These are phyloP conservation scores for Epichloe festucae DNA, from an alignment of 2,329 filamentous ascomycete species.

Conservation along the genomic window DNA sequence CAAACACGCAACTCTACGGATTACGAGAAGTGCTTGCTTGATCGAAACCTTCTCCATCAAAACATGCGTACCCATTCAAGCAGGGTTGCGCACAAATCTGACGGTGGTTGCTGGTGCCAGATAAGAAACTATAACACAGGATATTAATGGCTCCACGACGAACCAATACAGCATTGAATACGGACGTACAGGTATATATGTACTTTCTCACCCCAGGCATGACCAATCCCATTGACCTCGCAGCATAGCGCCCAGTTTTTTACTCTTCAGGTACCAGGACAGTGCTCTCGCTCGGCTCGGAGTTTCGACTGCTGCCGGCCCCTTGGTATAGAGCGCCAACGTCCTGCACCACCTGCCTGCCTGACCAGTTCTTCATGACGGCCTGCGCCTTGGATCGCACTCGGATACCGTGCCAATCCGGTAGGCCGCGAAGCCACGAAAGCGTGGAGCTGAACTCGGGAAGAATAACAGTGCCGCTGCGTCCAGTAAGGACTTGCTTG, in stretches of 20 bases:
- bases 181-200: neutral
- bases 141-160: neutral
- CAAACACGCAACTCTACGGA: no score
- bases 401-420: slow-evolving; percentile 49
- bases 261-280: slow-evolving; percentile 19
- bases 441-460: slow-evolving; percentile 27
- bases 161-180: neutral
- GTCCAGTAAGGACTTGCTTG: slow-evolving; percentile 33
- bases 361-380: slow-evolving; percentile 31
- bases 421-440: slow-evolving; percentile 35
- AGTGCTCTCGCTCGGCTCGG: slow-evolving; percentile 5
- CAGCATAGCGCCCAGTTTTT: neutral
- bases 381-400: slow-evolving; percentile 30
- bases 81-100: neutral
- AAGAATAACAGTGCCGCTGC: slow-evolving; percentile 34
- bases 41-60: no score
- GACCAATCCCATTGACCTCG: no score
- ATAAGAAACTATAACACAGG: neutral
- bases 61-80: no score
- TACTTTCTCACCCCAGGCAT: neutral
- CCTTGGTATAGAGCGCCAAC: slow-evolving; percentile 17
- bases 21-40: no score
- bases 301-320: neutral
- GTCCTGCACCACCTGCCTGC: slow-evolving; percentile 35
- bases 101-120: no score